A percentile compares a stretch with the other conserved stretches of the same genome.
phyloP scores from a whole-genome alignment of 2,329 filamentous ascomycete genomes.

The Epichloe baconii region DNA sequence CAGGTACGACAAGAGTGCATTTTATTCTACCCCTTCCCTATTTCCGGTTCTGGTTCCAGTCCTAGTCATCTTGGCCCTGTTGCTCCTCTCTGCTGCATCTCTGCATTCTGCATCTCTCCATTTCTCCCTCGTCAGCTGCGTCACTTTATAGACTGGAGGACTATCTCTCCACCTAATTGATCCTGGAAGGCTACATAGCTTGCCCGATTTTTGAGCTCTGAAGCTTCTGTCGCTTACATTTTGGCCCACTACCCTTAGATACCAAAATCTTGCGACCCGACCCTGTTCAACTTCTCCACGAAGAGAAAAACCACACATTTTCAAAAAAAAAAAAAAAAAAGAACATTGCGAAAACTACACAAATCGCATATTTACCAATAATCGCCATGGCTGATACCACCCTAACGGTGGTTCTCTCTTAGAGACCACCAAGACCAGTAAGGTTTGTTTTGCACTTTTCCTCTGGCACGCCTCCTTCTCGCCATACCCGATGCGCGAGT shows the following conservation, averaged over 20 bases:
- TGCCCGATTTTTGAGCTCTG: conserved; percentile 1
- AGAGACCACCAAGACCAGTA: conserved; percentile 39
- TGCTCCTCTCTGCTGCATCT: neutral
- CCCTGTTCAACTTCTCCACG: conserved; percentile 3
- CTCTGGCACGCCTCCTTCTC: neutral
- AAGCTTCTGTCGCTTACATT: conserved; percentile 3
- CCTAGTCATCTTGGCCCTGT: conserved; percentile 3
- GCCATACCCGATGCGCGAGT: neutral
- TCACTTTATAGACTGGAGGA: neutral
- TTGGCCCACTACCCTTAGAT: conserved; percentile 6
- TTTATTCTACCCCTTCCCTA: conserved; percentile 4
- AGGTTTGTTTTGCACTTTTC: conserved; percentile 26
- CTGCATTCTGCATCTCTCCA: conserved; percentile 6
- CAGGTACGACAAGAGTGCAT: conserved; percentile 3
- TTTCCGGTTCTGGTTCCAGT: neutral
- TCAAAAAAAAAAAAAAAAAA: neutral
- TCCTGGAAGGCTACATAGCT: neutral
- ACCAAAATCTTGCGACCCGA: conserved; percentile 4
- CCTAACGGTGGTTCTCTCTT: conserved; percentile 34
- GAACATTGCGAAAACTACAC: conserved; percentile 3
- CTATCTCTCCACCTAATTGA: conserved; percentile 1
- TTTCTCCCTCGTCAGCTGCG: conserved; percentile 3
- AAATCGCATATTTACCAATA: neutral
- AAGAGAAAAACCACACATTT: conserved; percentile 2
- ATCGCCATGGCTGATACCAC: conserved; percentile 20